These are phyloP conservation scores for Nakataea oryzae DNA, from an alignment of 2,329 filamentous ascomycete genomes.

Conservation along the genomic window DNA sequence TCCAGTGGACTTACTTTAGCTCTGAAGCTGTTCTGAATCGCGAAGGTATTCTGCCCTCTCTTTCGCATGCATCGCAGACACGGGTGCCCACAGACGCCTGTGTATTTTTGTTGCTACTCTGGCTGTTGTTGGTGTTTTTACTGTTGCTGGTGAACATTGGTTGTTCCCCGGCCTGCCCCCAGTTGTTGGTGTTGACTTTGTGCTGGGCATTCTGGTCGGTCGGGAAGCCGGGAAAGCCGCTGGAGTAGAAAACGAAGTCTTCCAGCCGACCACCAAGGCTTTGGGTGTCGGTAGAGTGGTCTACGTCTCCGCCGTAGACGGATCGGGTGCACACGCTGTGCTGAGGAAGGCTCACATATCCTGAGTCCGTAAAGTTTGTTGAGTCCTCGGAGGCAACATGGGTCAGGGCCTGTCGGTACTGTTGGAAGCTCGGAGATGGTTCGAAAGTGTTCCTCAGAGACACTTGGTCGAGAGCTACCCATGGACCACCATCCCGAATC, in stretches of 20 bases:
- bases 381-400: constrained; percentile 7
- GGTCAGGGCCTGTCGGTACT: neutral
- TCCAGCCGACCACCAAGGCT: constrained; percentile 23
- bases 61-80: constrained; percentile 28
- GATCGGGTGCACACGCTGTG: constrained; percentile 33
- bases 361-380: constrained; percentile 31
- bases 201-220: neutral
- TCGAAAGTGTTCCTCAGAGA: neutral
- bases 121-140: too few species aligned
- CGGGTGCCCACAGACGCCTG: constrained; percentile 6
- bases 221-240: neutral
- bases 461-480: neutral
- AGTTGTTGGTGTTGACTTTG: neutral
- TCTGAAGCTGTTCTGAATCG: constrained; percentile 46
- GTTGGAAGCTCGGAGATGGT: neutral
- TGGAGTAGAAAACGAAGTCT: constrained; percentile 14
- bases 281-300: constrained; percentile 26
- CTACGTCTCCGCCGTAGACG: constrained; percentile 27
- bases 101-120: neutral
- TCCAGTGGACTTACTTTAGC: constrained; percentile 33
- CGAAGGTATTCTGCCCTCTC: constrained; percentile 34
- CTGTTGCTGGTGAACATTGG: neutral
- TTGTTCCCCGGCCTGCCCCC: neutral
- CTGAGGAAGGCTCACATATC: constrained; percentile 31
- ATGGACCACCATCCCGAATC: neutral